Percentiles rank a stretch among this genome's conserved stretches.
These are phyloP conservation scores for Candida pseudoglaebosa DNA, from an alignment of 805 yeast species.

Conservation along the genomic window DNA sequence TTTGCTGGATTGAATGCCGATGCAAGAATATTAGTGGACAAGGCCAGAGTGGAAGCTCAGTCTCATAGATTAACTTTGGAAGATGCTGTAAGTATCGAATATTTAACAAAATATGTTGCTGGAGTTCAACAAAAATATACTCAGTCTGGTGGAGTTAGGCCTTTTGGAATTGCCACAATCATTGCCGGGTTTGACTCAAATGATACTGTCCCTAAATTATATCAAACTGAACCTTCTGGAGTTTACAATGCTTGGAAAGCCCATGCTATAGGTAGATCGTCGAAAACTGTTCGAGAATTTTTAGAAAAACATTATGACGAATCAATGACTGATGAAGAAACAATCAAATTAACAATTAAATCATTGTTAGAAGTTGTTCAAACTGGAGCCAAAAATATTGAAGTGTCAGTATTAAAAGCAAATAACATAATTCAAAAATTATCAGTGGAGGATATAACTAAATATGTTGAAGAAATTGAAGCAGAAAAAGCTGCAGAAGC, in stretches of 20 bases:
- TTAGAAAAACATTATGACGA: slow-evolving; percentile 81
- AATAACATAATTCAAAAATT: slow-evolving; percentile 55
- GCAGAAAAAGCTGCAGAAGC: slow-evolving; percentile 82
- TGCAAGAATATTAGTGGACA: slow-evolving; percentile 89
- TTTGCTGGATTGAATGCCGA: slow-evolving; percentile 99
- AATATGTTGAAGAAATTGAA: slow-evolving; percentile 77
- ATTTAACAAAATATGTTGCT: slow-evolving; percentile 91
- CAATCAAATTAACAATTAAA: slow-evolving; percentile 78
- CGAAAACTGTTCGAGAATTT: slow-evolving; percentile 93
- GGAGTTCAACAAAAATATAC: slow-evolving; percentile 97
- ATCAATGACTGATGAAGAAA: slow-evolving; percentile 60
- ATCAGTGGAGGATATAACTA: slow-evolving; percentile 66
- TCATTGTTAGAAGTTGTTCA: slow-evolving; percentile 93
- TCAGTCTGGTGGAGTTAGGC: slow-evolving; percentile 97
- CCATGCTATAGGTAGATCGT: slow-evolving; percentile 90
- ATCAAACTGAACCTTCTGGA: slow-evolving; percentile 96
- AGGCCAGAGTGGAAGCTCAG: slow-evolving; percentile 95
- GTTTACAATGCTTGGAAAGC: slow-evolving; percentile 98
- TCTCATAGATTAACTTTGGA: slow-evolving; percentile 90
- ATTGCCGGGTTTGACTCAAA: slow-evolving; percentile 94
- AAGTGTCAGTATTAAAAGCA: slow-evolving; percentile 81
- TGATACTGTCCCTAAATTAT: slow-evolving; percentile 75
- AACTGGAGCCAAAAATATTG: slow-evolving; percentile 96
- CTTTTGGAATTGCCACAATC: slow-evolving; percentile 92
- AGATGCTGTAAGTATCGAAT: slow-evolving; percentile 89